phyloP scores from a whole-genome alignment of 2,329 filamentous ascomycete species.

The Cucurbitaria berberidis region DNA sequence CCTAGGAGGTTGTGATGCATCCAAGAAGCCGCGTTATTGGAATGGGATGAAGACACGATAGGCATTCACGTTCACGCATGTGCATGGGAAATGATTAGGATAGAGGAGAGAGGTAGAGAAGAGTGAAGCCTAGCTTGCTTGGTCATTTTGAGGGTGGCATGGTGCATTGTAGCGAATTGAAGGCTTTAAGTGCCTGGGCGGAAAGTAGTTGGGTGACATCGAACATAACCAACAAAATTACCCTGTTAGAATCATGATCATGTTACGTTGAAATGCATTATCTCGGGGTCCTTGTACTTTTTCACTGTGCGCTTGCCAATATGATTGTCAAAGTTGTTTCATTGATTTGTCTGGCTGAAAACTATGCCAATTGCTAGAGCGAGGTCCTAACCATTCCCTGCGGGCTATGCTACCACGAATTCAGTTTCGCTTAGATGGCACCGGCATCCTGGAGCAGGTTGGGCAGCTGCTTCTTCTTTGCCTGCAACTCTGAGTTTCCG shows the following conservation, averaged over 20 bases:
- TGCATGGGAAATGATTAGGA: slow-evolving; percentile 37
- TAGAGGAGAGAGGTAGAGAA: slow-evolving; percentile 12
- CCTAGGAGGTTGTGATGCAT: slow-evolving; percentile 34
- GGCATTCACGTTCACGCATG: slow-evolving; percentile 26
- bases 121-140: slow-evolving; percentile 25
- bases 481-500: slow-evolving; percentile 89
- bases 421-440: slow-evolving; percentile 57
- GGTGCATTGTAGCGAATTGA: slow-evolving; percentile 29
- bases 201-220: slow-evolving; percentile 31
- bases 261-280: slow-evolving; percentile 25
- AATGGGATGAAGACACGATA: slow-evolving; percentile 32
- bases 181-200: slow-evolving; percentile 12
- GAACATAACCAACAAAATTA: slow-evolving; percentile 34
- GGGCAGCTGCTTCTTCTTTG: slow-evolving; percentile 68
- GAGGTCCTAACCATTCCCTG: neutral
- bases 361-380: neutral
- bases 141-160: slow-evolving; percentile 10
- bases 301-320: neutral
- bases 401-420: neutral
- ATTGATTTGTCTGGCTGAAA: neutral
- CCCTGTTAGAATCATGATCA: slow-evolving; percentile 36
- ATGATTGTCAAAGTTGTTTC: neutral
- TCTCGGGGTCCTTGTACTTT: slow-evolving; percentile 4
- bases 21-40: slow-evolving; percentile 6
- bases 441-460: slow-evolving; percentile 67